Conservation (phyloP, 2,329 filamentous ascomycete genomes). For the Ophiostoma ulmi region DNA sequence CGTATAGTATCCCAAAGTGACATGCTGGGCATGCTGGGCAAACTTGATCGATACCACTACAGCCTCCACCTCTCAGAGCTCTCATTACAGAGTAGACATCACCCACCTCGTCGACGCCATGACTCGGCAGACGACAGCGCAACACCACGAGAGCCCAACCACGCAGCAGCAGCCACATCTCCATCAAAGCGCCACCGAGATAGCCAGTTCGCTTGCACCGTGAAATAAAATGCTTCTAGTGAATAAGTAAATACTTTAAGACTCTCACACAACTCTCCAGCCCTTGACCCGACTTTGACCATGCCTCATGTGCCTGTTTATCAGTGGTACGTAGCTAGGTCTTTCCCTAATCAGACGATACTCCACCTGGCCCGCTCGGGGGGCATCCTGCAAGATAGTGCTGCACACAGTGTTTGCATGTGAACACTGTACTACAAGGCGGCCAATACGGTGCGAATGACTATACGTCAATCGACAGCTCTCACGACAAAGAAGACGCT, state of each 20-base stretch:
- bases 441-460: neutral
- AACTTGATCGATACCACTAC: too few relatives aligned
- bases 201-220: neutral
- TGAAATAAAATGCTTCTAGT: neutral
- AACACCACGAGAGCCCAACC: neutral
- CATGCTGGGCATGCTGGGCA: too few relatives aligned
- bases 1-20: too few relatives aligned
- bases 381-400: neutral
- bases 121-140: neutral
- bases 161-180: too few relatives aligned
- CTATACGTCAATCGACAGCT: neutral
- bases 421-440: neutral
- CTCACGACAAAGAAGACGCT: constrained; percentile 5
- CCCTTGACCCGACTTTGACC: neutral
- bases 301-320: constrained; percentile 6
- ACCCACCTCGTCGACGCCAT: neutral
- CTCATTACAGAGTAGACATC: neutral
- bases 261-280: neutral
- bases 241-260: too few relatives aligned
- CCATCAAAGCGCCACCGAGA: neutral
- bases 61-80: too few relatives aligned
- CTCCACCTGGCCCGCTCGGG: constrained; percentile 1
- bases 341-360: neutral
- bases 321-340: neutral
- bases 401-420: neutral